Evolutionary conservation across 257 asterid genomes (phyloP), one percentile per base, ranked within the genome.

Genomic region (Craterostigma plantagineum): DNA sequence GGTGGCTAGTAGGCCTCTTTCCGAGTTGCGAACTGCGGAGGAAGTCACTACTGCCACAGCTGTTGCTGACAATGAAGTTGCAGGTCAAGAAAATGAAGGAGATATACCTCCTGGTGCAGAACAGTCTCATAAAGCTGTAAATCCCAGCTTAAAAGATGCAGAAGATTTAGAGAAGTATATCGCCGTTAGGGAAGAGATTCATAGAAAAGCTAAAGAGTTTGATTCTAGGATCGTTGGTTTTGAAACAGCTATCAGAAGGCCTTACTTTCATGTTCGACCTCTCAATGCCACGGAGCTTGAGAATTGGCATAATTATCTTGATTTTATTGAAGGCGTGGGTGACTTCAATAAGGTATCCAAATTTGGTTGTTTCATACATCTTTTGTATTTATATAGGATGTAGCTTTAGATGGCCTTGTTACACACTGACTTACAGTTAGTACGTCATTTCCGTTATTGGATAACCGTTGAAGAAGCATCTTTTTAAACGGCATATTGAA

Each of bases 161-260:
- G 96, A 90, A 79, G 87, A 83, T 72, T 61, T 79, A 80, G 99
- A 83, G 84, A 83, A 77, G 73, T 90, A 79, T 68, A 90, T 83
- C 34, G 60, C 96, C 23, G 35, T 80, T 49, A 77, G 96, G 63
- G 99, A 83, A 67, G 99, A 90, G 72, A 58, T 71, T 53, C 77
- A 68, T 66, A 77, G 66, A 77, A 80, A 77, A 59, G 94, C 99
- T 42, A 90, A 83, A 66, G 96, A 90, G 68, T 66, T 63, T 33
- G 94, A 90, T 71, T 70, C 78, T 58, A 90, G 65, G 87, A 90
- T 83, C 50, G 50, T 77, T 66, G 94, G 94, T 55, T 90, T 77
- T 63, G 99, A 90, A 75, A 72, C 91, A 46, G 91, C 96, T 48
- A 77, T 90, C 45, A 69, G 87, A 58, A 77, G 99, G 81, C 99